Percentiles rank a stretch among this genome's conserved stretches.
Conservation (phyloP, 371 early-diverging fungal species). For the Mortierella polycephala region DNA sequence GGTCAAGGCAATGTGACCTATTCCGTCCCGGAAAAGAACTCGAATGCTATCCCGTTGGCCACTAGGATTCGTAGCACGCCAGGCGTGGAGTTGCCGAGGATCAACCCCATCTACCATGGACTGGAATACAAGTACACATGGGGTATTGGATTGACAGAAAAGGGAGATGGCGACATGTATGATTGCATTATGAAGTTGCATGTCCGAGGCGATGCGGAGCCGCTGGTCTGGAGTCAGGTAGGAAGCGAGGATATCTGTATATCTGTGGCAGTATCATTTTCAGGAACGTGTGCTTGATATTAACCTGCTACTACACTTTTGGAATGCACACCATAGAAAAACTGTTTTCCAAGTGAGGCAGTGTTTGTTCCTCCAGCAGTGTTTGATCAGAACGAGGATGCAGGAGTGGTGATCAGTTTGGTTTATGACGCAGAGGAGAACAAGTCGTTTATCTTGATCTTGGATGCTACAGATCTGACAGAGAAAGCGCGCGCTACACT, state of each 20-base stretch:
- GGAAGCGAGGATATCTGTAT: background rate
- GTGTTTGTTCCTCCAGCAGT: conserved; percentile 71
- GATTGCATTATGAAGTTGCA: conserved; percentile 76
- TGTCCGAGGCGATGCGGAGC: conserved; percentile 44
- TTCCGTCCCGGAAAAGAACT: conserved; percentile 42
- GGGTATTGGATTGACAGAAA: conserved; percentile 69
- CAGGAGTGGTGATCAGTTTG: conserved; percentile 77
- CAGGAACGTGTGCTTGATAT: background rate
- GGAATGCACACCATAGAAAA: conserved; percentile 36
- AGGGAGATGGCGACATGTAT: conserved; percentile 65
- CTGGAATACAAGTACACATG: conserved; percentile 72
- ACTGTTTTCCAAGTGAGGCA: conserved; percentile 82
- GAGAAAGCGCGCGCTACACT: conserved; percentile 74
- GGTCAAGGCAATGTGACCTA: conserved; percentile 22
- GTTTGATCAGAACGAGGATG: conserved; percentile 71
- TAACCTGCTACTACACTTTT: background rate
- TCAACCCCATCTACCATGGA: conserved; percentile 70
- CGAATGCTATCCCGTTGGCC: conserved; percentile 28
- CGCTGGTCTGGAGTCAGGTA: conserved; percentile 45
- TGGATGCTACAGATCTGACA: conserved; percentile 73
- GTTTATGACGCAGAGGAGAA: conserved; percentile 75
- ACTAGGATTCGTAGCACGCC: conserved; percentile 38
- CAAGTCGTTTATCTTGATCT: conserved; percentile 74
- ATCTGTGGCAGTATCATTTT: background rate
- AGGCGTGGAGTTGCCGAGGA: conserved; percentile 71